Conservation (phyloP, 2,329 filamentous ascomycete genomes). For the Trichoderma polysporum region DNA sequence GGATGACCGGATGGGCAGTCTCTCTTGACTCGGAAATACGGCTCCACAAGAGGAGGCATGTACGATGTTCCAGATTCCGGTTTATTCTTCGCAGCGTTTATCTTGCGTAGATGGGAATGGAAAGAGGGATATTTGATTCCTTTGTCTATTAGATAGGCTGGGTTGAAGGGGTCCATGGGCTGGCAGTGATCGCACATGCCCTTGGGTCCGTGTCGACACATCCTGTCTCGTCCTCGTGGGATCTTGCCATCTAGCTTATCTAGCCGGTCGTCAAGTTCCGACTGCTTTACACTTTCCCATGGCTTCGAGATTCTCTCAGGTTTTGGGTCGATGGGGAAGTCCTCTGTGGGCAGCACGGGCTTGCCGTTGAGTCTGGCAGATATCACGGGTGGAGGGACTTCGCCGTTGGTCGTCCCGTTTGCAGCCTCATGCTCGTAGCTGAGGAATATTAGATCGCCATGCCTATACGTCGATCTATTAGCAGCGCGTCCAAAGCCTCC, state of each 20-base stretch:
- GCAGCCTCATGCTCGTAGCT: constrained; percentile 65
- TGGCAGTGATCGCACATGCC: constrained; percentile 99
- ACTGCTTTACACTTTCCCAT: constrained; percentile 91
- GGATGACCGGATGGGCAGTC: constrained; percentile 93
- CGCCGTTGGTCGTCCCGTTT: constrained; percentile 38
- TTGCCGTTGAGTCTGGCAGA: constrained; percentile 76
- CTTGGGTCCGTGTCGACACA: constrained; percentile 95
- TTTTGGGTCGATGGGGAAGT: constrained; percentile 67
- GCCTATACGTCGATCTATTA: constrained; percentile 48
- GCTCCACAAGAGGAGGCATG: constrained; percentile 91
- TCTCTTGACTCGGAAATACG: constrained; percentile 83
- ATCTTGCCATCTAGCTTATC: constrained; percentile 93
- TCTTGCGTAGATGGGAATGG: constrained; percentile 89
- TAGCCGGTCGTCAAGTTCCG: constrained; percentile 78
- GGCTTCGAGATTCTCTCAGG: constrained; percentile 50
- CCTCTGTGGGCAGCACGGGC: constrained; percentile 67
- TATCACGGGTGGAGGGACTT: constrained; percentile 41
- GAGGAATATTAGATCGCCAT: constrained; percentile 89
- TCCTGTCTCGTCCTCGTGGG: constrained; percentile 71
- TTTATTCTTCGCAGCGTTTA: constrained; percentile 95
- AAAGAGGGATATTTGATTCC: constrained; percentile 99
- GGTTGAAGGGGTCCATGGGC: constrained; percentile 89
- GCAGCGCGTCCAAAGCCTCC: not conserved
- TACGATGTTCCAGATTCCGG: constrained; percentile 91
- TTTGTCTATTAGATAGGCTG: constrained; percentile 86